These are phyloP conservation scores for Aegilops bicornis DNA, from an alignment of 176 grass and related monocot genomes.

Conservation along the genomic window DNA sequence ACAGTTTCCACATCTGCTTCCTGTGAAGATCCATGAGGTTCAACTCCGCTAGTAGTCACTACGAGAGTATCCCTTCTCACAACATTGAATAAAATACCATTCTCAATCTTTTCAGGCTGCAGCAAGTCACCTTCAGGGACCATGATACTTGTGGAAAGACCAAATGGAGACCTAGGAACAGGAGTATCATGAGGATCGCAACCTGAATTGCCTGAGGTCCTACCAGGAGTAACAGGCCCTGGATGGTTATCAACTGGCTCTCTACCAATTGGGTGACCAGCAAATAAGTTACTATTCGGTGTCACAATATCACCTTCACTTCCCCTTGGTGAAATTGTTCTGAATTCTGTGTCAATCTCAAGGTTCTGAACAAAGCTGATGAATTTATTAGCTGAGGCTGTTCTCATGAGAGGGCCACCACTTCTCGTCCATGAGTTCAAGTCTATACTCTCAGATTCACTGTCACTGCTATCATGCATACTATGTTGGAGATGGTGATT, in stretches of 20 bases:
- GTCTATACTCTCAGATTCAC: conserved; percentile 85
- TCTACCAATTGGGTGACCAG: conserved; percentile 36
- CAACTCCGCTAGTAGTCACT: conserved; percentile 34
- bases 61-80: conserved; percentile 68
- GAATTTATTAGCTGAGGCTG: conserved; percentile 76
- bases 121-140: conserved; percentile 95
- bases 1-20: conserved; percentile 75
- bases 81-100: conserved; percentile 97
- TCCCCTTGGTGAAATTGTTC: conserved; percentile 35
- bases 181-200: conserved; percentile 31
- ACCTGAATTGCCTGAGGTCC: conserved; percentile 54
- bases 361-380: conserved; percentile 93
- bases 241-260: conserved; percentile 21
- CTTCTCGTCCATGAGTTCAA: conserved; percentile 87
- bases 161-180: conserved; percentile 36
- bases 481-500: conserved; percentile 37
- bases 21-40: conserved; percentile 29
- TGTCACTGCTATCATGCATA: conserved; percentile 77
- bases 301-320: conserved; percentile 34
- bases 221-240: conserved; percentile 39
- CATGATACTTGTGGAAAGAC: conserved; percentile 53
- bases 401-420: conserved; percentile 95
- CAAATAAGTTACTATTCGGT: conserved; percentile 35
- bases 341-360: conserved; percentile 69
- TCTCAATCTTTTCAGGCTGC: conserved; percentile 75